These are phyloP conservation scores for Cymbopogon flexuosus DNA, from an alignment of 202 grass and related monocot genomes.

Conservation along the genomic window DNA sequence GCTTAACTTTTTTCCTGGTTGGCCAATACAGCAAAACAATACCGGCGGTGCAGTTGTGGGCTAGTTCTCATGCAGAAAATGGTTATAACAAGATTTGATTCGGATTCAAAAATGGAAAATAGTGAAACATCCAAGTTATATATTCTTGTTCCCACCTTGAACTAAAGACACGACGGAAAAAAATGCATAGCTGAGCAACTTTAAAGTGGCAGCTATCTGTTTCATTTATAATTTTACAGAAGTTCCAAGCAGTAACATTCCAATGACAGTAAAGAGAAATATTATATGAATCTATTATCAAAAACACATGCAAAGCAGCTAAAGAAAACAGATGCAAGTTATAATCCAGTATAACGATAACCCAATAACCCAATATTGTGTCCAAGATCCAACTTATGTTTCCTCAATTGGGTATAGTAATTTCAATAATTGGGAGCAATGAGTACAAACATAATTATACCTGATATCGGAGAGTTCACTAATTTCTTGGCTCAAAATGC, in stretches of 20 bases:
- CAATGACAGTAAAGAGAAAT: neutral
- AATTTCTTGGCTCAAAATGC: conserved; percentile 55
- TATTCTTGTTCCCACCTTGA: neutral
- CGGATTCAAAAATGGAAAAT: neutral
- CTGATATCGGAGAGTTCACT: conserved; percentile 39
- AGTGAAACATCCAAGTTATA: neutral
- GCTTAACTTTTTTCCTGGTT: neutral
- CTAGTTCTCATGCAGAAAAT: neutral
- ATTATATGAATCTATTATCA: neutral
- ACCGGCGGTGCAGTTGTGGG: neutral
- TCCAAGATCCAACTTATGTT: neutral
- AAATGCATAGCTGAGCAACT: neutral
- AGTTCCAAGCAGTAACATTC: neutral
- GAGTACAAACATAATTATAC: conserved; percentile 32
- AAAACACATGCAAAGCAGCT: neutral
- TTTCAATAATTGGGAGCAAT: conserved; percentile 23
- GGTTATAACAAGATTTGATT: neutral
- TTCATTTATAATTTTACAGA: neutral
- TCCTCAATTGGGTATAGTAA: neutral
- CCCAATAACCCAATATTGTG: conserved; percentile 3
- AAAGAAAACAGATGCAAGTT: conserved; percentile 1
- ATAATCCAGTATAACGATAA: neutral
- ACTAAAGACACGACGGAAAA: neutral
- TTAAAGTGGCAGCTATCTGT: neutral
- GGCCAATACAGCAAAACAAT: neutral